Conservation (phyloP, 2,329 filamentous ascomycete genomes). For the Rhynchosporium agropyri region DNA sequence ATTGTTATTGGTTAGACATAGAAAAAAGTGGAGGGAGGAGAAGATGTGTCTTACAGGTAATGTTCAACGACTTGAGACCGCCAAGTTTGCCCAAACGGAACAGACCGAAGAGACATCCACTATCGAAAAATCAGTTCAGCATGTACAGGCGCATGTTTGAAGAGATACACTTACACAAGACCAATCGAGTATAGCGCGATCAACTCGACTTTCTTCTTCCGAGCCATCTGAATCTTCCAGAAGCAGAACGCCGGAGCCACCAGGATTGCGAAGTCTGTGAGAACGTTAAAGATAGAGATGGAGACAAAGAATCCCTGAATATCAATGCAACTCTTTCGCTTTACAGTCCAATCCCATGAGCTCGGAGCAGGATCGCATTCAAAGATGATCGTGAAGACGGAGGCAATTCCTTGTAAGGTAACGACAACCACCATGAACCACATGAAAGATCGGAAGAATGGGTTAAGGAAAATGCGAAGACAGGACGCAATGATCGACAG, state of each 20-base stretch:
- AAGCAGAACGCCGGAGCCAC: conserved; percentile 12
- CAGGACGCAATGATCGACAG: conserved; percentile 23
- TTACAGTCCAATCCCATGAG: conserved; percentile 20
- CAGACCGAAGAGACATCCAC: conserved; percentile 18
- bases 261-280: conserved; percentile 20
- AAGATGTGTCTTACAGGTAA: conserved; percentile 18
- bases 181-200: conserved; percentile 19
- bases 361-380: conserved; percentile 17
- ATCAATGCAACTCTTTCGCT: conserved; percentile 18
- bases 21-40: background rate
- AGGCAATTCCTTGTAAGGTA: conserved; percentile 11
- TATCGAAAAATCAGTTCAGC: background rate
- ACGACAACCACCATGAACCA: conserved; percentile 11
- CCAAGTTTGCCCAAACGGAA: conserved; percentile 19
- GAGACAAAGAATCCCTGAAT: conserved; percentile 23
- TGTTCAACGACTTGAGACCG: conserved; percentile 17
- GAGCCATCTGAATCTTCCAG: conserved; percentile 13
- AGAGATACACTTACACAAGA: conserved; percentile 12
- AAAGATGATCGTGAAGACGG: conserved; percentile 17
- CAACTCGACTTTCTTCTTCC: conserved; percentile 7
- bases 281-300: conserved; percentile 16
- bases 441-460: conserved; percentile 9
- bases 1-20: background rate
- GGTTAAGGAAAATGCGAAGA: conserved; percentile 22
- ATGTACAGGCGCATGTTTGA: background rate